These are phyloP conservation scores for Cymbopogon citratus DNA, from an alignment of 176 grass and related monocot genomes.

Conservation along the genomic window DNA sequence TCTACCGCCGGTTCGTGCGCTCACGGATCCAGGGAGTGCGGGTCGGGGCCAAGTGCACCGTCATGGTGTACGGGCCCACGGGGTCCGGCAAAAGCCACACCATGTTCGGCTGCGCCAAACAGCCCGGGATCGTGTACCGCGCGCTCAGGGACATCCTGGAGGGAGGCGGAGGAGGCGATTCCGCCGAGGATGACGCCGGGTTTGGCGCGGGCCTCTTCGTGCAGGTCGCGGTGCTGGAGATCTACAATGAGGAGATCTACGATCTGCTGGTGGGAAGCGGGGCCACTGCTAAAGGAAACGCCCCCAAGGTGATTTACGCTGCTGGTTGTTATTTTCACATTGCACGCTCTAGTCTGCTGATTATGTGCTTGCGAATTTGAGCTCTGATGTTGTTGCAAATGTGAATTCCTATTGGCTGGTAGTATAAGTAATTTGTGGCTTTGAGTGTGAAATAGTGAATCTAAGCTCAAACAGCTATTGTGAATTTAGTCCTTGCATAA, in stretches of 20 bases:
- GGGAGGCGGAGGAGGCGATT: background rate
- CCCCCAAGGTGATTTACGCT: conserved; percentile 43
- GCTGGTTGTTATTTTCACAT: background rate
- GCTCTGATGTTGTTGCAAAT: background rate
- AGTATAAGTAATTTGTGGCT: background rate
- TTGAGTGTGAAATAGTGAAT: background rate
- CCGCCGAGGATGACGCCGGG: conserved; percentile 28
- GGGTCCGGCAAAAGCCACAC: conserved; percentile 81
- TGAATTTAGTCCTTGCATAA: background rate
- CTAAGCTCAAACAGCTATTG: background rate
- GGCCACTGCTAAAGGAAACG: conserved; percentile 38
- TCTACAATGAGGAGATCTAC: conserved; percentile 92
- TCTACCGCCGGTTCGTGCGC: conserved; percentile 75
- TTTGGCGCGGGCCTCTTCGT: conserved; percentile 57
- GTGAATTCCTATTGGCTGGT: background rate
- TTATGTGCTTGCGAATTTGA: background rate
- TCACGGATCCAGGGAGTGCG: conserved; percentile 64
- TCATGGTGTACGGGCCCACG: conserved; percentile 92
- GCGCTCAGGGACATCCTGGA: conserved; percentile 68
- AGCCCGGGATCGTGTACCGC: conserved; percentile 88
- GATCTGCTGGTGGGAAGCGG: conserved; percentile 56
- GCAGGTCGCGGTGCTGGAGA: conserved; percentile 69
- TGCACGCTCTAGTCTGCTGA: background rate
- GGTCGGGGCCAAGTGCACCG: conserved; percentile 80
- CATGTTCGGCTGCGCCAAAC: conserved; percentile 70